These are phyloP conservation scores for Zopfia rhizophila DNA, from an alignment of 2,329 filamentous ascomycete species.

Conservation along the genomic window DNA sequence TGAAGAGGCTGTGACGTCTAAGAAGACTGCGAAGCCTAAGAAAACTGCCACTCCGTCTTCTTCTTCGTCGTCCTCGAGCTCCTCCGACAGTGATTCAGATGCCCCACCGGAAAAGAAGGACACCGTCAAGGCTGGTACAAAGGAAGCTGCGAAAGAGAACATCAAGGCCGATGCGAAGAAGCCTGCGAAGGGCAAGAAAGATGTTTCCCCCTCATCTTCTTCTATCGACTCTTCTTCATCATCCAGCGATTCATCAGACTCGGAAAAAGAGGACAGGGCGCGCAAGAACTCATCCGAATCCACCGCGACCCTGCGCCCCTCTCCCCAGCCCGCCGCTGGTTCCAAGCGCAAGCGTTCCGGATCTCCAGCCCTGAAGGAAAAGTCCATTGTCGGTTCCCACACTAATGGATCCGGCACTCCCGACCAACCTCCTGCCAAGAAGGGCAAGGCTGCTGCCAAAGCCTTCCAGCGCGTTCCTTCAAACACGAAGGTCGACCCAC, in stretches of 20 bases:
- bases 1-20: too few species aligned
- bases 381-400: too few species aligned
- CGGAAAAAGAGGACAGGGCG: slow-evolving; percentile 54
- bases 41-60: slow-evolving; percentile 40
- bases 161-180: slow-evolving; percentile 26
- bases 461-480: slow-evolving; percentile 82
- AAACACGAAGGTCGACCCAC: slow-evolving; percentile 73
- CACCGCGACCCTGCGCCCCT: slow-evolving; percentile 48
- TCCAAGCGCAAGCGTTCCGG: slow-evolving; percentile 56
- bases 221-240: slow-evolving; percentile 23
- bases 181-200: slow-evolving; percentile 25
- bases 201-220: slow-evolving; percentile 25
- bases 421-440: slow-evolving; percentile 40
- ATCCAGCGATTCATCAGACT: slow-evolving; percentile 26
- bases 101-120: slow-evolving; percentile 22
- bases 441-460: slow-evolving; percentile 49
- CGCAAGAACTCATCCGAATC: slow-evolving; percentile 60
- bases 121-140: slow-evolving; percentile 21
- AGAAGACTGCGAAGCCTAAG: slow-evolving; percentile 31
- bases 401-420: too few species aligned
- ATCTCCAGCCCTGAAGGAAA: slow-evolving; percentile 35
- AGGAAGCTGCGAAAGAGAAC: slow-evolving; percentile 27
- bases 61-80: slow-evolving; percentile 42
- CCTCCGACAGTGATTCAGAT: slow-evolving; percentile 38
- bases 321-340: slow-evolving; percentile 41